These are phyloP conservation scores for Suaeda aralocaspica DNA, from an alignment of 148 eudicot genomes.

Conservation along the genomic window DNA sequence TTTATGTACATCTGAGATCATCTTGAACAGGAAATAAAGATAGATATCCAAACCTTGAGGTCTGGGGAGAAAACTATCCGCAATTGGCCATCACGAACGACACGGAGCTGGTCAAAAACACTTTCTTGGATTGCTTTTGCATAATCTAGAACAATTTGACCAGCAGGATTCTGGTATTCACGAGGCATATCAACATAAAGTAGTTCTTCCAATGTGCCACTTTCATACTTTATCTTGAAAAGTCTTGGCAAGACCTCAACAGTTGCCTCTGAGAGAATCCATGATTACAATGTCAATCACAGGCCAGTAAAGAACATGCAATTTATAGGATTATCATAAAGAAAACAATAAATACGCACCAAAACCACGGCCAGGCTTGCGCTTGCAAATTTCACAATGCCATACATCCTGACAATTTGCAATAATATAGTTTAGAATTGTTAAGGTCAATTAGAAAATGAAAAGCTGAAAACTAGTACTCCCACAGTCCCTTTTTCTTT, in stretches of 20 bases:
- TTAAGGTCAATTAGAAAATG: slow-evolving; percentile 7
- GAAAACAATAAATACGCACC: slow-evolving; percentile 46
- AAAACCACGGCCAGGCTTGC: slow-evolving; percentile 97
- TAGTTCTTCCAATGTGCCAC: slow-evolving; percentile 91
- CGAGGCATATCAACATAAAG: slow-evolving; percentile 91
- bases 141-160: slow-evolving; percentile 86
- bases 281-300: slow-evolving; percentile 12
- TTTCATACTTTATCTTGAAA: slow-evolving; percentile 86
- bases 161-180: slow-evolving; percentile 78
- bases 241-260: slow-evolving; percentile 94
- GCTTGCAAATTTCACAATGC: slow-evolving; percentile 98
- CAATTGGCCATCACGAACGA: slow-evolving; percentile 96
- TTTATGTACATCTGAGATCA: slow-evolving; percentile 7
- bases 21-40: neutral
- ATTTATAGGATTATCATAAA: neutral
- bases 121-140: slow-evolving; percentile 95
- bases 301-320: slow-evolving; percentile 7
- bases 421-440: neutral
- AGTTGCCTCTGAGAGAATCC: slow-evolving; percentile 72
- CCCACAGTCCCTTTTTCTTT: no score
- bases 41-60: slow-evolving; percentile 55
- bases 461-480: neutral
- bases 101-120: slow-evolving; percentile 90
- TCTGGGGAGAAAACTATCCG: slow-evolving; percentile 89
- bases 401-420: slow-evolving; percentile 69